Evolutionary conservation across 1,284 basidiomycete genomes (phyloP).

Genomic region (Meripilus lineatus): DNA sequence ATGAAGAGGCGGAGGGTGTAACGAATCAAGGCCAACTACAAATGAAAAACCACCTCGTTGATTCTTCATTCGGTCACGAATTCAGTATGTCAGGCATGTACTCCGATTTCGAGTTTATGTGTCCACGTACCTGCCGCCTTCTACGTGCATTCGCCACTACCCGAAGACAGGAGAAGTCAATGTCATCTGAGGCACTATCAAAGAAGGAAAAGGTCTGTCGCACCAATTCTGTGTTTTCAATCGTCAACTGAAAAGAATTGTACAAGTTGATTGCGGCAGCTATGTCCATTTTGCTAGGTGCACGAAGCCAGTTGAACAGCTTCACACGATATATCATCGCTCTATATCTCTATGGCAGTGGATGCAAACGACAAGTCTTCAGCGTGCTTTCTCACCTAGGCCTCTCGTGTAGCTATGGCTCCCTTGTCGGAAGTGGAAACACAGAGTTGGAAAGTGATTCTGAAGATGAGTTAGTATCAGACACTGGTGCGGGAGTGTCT

Average conservation of each 20-base stretch:
- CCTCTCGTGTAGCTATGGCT: slow-evolving; percentile 12
- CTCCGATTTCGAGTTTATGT: not conserved
- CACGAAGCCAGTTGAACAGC: slow-evolving; percentile 29
- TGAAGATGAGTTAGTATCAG: not conserved
- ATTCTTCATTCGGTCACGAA: not conserved
- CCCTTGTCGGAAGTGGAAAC: not conserved
- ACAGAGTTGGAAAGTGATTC: not conserved
- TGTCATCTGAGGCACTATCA: not conserved
- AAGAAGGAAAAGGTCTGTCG: not conserved
- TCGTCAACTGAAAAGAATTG: not conserved
- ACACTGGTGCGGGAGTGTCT: not conserved
- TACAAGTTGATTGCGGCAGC: slow-evolving; percentile 7
- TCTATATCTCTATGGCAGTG: slow-evolving; percentile 30
- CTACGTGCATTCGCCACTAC: not conserved
- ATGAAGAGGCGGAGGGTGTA: not conserved
- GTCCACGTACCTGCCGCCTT: not conserved
- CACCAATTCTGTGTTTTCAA: not conserved
- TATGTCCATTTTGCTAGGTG: slow-evolving; percentile 17
- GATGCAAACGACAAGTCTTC: slow-evolving; percentile 25
- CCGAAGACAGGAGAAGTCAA: not conserved
- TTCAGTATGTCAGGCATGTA: not conserved
- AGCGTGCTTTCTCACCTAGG: slow-evolving; percentile 23
- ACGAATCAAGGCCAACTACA: too few species aligned
- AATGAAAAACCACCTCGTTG: too few species aligned
- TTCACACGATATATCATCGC: slow-evolving; percentile 21